phyloP scores from a whole-genome alignment of 2,329 filamentous ascomycete species.

The Colletotrichum cuscutae region DNA sequence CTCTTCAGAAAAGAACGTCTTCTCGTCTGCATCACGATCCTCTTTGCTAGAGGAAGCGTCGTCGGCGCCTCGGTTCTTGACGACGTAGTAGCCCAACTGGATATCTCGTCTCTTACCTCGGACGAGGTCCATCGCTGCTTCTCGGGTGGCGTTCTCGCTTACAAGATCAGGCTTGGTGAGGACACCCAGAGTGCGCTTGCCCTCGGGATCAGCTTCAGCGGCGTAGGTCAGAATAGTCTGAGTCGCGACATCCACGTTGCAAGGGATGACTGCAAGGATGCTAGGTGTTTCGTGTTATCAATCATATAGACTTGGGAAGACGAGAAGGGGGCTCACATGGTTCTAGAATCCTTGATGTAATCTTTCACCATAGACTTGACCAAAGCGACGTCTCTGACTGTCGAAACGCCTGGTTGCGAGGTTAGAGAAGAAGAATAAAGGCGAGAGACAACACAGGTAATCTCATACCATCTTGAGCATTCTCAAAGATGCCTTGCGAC shows the following conservation, averaged over 20 bases:
- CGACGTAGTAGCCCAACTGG: conserved; percentile 38
- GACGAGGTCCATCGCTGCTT: conserved; percentile 33
- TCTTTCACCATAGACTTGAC: conserved; percentile 43
- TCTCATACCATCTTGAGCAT: conserved; percentile 22
- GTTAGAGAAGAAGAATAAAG: neutral
- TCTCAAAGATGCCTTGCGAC: conserved; percentile 46
- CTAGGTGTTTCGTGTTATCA: neutral
- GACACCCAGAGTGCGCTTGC: conserved; percentile 55
- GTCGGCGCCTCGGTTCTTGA: conserved; percentile 40
- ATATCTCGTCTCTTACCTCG: conserved; percentile 34
- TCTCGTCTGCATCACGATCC: neutral
- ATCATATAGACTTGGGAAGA: neutral
- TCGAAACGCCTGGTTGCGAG: conserved; percentile 43
- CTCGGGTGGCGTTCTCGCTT: conserved; percentile 34
- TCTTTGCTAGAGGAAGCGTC: conserved; percentile 28
- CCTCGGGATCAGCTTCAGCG: conserved; percentile 49
- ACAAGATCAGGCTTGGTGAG: conserved; percentile 60
- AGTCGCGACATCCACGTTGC: conserved; percentile 52
- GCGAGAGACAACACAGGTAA: neutral
- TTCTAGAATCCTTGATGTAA: conserved; percentile 58
- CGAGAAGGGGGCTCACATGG: conserved; percentile 47
- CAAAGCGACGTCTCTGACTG: conserved; percentile 22
- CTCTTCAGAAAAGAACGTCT: neutral
- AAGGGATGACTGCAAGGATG: conserved; percentile 57
- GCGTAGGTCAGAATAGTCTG: conserved; percentile 52